phyloP scores from a whole-genome alignment of 768 basidiomycete genomes.

The Wakefieldia striispora region DNA sequence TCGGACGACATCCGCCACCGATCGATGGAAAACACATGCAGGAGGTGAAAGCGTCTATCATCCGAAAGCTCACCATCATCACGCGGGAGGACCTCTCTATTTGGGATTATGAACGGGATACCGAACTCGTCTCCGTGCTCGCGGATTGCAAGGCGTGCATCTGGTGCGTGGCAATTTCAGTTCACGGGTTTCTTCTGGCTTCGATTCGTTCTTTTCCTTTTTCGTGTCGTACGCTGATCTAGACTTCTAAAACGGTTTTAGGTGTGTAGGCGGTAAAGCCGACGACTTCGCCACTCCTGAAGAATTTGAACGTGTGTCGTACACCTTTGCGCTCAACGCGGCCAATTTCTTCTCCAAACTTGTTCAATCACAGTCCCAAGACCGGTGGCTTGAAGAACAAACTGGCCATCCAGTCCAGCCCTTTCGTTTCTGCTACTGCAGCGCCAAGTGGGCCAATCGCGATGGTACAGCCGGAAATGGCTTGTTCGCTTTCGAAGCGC shows the following conservation, averaged over 20 bases:
- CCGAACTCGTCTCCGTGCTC: slow-evolving; percentile 20
- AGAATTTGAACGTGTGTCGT: slow-evolving; percentile 27
- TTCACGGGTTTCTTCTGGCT: not conserved
- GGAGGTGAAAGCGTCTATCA: slow-evolving; percentile 13
- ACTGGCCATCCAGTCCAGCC: not conserved
- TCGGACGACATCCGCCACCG: slow-evolving; percentile 22
- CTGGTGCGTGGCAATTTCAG: slow-evolving; percentile 11
- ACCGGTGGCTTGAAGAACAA: not conserved
- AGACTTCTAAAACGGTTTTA: not conserved
- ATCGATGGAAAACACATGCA: slow-evolving; percentile 19
- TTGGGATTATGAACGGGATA: slow-evolving; percentile 28
- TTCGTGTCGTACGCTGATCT: slow-evolving; percentile 2
- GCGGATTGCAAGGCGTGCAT: slow-evolving; percentile 24
- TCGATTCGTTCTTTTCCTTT: not conserved
- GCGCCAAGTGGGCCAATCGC: slow-evolving; percentile 23
- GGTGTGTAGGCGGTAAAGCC: slow-evolving; percentile 27
- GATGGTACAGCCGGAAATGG: slow-evolving; percentile 8
- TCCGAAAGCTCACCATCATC: slow-evolving; percentile 23
- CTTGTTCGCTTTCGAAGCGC: slow-evolving; percentile 16
- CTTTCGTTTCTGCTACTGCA: slow-evolving; percentile 29
- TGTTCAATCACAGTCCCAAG: slow-evolving; percentile 2
- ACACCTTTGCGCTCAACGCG: slow-evolving; percentile 24
- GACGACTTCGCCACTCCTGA: slow-evolving; percentile 20
- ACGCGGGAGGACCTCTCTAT: slow-evolving; percentile 22
- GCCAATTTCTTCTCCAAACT: slow-evolving; percentile 21